phyloP scores from a whole-genome alignment of 2,329 filamentous ascomycete species.

The Blumeria graminis region DNA sequence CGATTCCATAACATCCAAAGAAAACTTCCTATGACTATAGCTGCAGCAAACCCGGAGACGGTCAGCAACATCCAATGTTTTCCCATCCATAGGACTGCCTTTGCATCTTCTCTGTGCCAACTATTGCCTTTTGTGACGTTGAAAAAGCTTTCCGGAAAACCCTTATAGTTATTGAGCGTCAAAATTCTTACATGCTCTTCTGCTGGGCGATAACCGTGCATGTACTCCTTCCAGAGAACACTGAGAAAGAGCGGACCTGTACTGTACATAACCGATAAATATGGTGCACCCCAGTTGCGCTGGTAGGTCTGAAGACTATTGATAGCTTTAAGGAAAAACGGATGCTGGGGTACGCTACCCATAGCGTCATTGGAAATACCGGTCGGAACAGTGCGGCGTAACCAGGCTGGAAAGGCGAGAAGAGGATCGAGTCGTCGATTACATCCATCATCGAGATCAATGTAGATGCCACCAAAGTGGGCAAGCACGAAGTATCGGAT shows the following conservation, averaged over 20 bases:
- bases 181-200: slow-evolving; percentile 37
- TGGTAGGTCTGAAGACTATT: slow-evolving; percentile 42
- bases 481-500: slow-evolving; percentile 60
- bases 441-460: slow-evolving; percentile 40
- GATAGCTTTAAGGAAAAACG: slow-evolving; percentile 49
- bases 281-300: slow-evolving; percentile 34
- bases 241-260: slow-evolving; percentile 56
- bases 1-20: slow-evolving; percentile 13
- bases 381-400: slow-evolving; percentile 47
- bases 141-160: slow-evolving; percentile 48
- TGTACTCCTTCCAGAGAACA: slow-evolving; percentile 53
- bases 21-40: slow-evolving; percentile 9
- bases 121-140: slow-evolving; percentile 22
- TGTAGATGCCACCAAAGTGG: slow-evolving; percentile 58
- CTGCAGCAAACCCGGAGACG: slow-evolving; percentile 14
- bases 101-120: slow-evolving; percentile 24
- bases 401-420: slow-evolving; percentile 43
- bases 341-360: slow-evolving; percentile 47
- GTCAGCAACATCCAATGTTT: slow-evolving; percentile 18
- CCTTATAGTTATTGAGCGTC: slow-evolving; percentile 47
- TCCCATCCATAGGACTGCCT: slow-evolving; percentile 25
- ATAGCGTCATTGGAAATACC: slow-evolving; percentile 66
- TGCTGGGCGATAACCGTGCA: slow-evolving; percentile 23
- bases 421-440: slow-evolving; percentile 28
- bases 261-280: slow-evolving; percentile 60